Evolutionary conservation across 768 basidiomycete genomes (phyloP).

Genomic region (Lenzites betulinus): DNA sequence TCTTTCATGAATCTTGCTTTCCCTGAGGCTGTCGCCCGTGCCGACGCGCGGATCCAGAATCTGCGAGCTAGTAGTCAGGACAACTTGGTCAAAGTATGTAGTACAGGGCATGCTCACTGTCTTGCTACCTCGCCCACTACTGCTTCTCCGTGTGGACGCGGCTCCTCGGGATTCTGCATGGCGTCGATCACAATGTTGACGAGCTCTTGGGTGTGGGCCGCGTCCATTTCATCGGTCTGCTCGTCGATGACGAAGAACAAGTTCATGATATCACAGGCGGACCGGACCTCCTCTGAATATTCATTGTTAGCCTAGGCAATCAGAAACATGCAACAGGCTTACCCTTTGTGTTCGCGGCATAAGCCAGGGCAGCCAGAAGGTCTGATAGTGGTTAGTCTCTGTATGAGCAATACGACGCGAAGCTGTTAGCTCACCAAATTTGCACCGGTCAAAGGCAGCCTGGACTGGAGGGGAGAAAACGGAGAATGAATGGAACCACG

Average conservation of each 20-base stretch:
- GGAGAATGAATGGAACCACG: constrained; percentile 31
- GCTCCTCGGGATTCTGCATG: constrained; percentile 24
- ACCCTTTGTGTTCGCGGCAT: constrained; percentile 8
- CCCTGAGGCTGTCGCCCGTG: constrained; percentile 8
- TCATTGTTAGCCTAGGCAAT: background rate
- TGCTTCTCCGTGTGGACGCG: constrained; percentile 23
- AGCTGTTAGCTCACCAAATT: constrained; percentile 27
- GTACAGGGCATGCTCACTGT: constrained; percentile 20
- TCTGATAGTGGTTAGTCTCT: background rate
- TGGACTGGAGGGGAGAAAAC: constrained; percentile 30
- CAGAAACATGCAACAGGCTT: background rate
- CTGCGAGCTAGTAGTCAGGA: background rate
- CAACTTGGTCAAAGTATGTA: too few species aligned
- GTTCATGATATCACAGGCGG: constrained; percentile 30
- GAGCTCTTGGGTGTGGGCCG: constrained; percentile 7
- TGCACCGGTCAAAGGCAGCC: constrained; percentile 30
- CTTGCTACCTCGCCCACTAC: constrained; percentile 27
- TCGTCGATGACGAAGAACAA: constrained; percentile 34
- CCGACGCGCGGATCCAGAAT: constrained; percentile 22
- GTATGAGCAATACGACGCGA: too few species aligned
- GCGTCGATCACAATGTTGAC: constrained; percentile 30
- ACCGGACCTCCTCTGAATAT: constrained; percentile 10
- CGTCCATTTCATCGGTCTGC: constrained; percentile 24
- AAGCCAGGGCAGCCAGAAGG: constrained; percentile 17
- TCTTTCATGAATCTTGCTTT: constrained; percentile 25